A percentile compares a stretch with the other conserved stretches of the same genome.
Conservation (phyloP, 1,284 basidiomycete genomes). For the Austroboletus niveus region DNA sequence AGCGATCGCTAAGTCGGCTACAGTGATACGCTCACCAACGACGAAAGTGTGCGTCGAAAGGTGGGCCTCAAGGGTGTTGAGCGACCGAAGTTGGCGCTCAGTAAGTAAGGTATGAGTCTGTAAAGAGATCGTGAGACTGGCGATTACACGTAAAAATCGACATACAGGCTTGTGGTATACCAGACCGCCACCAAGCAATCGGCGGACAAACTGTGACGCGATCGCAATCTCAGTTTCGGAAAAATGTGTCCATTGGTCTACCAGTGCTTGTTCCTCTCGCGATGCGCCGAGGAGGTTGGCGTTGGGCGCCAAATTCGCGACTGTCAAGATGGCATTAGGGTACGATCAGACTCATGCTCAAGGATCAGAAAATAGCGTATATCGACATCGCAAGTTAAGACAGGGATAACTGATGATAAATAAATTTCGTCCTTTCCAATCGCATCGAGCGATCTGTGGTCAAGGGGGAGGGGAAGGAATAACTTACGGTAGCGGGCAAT, state of each 20-base stretch:
- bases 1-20: constrained; percentile 84
- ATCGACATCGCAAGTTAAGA: constrained; percentile 57
- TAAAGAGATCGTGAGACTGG: constrained; percentile 1
- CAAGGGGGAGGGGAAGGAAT: constrained; percentile 3
- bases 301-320: constrained; percentile 71
- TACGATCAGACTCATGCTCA: constrained; percentile 12
- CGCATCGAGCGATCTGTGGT: constrained; percentile 9
- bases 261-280: constrained; percentile 54
- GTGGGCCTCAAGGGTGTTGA: constrained; percentile 71
- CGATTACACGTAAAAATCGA: constrained; percentile 37
- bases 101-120: constrained; percentile 56
- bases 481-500: constrained; percentile 90
- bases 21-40: constrained; percentile 90
- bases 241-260: constrained; percentile 70
- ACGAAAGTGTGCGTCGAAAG: constrained; percentile 85
- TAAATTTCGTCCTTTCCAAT: constrained; percentile 23
- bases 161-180: constrained; percentile 57
- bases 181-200: constrained; percentile 39
- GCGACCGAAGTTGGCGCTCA: constrained; percentile 54
- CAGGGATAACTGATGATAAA: constrained; percentile 55
- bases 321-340: constrained; percentile 41
- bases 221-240: constrained; percentile 54
- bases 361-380: constrained; percentile 38
- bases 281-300: constrained; percentile 59
- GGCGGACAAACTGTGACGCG: constrained; percentile 27